phyloP scores from a whole-genome alignment of 106 monocot species.

The Dendrobium catenatum region DNA sequence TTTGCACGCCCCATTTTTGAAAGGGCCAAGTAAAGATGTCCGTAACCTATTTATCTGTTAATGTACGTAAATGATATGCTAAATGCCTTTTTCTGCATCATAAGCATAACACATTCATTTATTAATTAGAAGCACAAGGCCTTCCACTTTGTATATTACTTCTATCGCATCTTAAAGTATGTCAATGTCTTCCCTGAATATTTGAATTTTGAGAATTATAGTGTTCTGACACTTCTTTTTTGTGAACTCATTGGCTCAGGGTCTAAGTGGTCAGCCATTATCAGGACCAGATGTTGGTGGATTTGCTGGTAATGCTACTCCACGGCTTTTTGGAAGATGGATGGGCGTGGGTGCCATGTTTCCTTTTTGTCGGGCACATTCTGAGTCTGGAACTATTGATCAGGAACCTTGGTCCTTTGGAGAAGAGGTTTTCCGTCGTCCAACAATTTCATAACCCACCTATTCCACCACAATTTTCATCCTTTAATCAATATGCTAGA shows the following conservation, averaged over 20 bases:
- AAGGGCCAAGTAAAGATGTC: neutral
- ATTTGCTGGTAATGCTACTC: slow-evolving; percentile 70
- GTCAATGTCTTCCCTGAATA: neutral
- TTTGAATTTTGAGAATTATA: neutral
- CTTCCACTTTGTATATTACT: neutral
- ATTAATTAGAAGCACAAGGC: neutral
- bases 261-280: slow-evolving; percentile 93
- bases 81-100: neutral
- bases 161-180: neutral
- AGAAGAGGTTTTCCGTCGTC: slow-evolving; percentile 50
- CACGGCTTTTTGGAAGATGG: slow-evolving; percentile 91
- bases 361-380: slow-evolving; percentile 91
- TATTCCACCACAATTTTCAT: neutral
- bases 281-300: slow-evolving; percentile 90
- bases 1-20: neutral
- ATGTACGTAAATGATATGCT: neutral
- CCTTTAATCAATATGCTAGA: neutral
- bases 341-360: slow-evolving; percentile 90
- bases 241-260: slow-evolving; percentile 25
- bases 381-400: slow-evolving; percentile 60
- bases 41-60: neutral
- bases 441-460: neutral
- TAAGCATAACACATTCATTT: neutral
- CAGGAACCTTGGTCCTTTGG: slow-evolving; percentile 90
- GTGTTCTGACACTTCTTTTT: neutral